Conservation (phyloP, 2,329 filamentous ascomycete genomes). For the Colletotrichum plurivorum region DNA sequence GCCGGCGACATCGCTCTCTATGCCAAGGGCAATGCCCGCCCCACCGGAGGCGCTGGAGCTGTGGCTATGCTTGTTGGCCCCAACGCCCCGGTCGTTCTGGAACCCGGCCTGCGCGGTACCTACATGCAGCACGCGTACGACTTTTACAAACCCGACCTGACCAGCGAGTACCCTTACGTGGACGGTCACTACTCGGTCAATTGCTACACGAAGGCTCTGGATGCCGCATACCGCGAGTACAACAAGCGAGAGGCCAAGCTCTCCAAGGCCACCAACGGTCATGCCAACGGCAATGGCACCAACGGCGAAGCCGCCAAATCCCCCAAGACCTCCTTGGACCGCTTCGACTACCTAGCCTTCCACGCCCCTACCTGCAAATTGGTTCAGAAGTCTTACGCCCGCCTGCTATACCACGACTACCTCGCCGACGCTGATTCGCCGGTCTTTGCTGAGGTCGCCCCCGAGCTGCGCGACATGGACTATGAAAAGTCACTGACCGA, state of each 20-base stretch:
- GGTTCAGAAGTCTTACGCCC: conserved; percentile 87
- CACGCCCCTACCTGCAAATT: conserved; percentile 91
- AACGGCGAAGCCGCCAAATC: conserved; percentile 47
- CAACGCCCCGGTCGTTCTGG: conserved; percentile 81
- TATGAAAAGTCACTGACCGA: conserved; percentile 85
- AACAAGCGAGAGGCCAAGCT: conserved; percentile 78
- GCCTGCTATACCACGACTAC: conserved; percentile 90
- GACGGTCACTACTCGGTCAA: conserved; percentile 87
- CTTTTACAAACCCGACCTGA: conserved; percentile 91
- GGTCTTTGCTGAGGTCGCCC: conserved; percentile 80
- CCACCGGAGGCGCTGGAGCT: conserved; percentile 84
- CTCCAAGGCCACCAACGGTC: conserved; percentile 68
- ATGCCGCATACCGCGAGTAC: conserved; percentile 86
- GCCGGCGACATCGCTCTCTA: conserved; percentile 89
- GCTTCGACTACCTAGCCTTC: conserved; percentile 88
- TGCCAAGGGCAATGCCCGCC: conserved; percentile 85
- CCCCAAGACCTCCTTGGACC: conserved; percentile 77
- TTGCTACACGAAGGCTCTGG: conserved; percentile 86
- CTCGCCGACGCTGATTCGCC: conserved; percentile 76
- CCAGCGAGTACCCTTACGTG: conserved; percentile 89
- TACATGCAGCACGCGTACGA: conserved; percentile 90
- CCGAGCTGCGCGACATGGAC: conserved; percentile 83
- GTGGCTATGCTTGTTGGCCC: conserved; percentile 86
- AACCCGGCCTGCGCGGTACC: conserved; percentile 83
- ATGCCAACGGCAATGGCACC: conserved; percentile 56